Percentiles rank a stretch among this genome's conserved stretches.
Conservation (phyloP, 2,329 filamentous ascomycete genomes). For the Verticillium isaacii region DNA sequence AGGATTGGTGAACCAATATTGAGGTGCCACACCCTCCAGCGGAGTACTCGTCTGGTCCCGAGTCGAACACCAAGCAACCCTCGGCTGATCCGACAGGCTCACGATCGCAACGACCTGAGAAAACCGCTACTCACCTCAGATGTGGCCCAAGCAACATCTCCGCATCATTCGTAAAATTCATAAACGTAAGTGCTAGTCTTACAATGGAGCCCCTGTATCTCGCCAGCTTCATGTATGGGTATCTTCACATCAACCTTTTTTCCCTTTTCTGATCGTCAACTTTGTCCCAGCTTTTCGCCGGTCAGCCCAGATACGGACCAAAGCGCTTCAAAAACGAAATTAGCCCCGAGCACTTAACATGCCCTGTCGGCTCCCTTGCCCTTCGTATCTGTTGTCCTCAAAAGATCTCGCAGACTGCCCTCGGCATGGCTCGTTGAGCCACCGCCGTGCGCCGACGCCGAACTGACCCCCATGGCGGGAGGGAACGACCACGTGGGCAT, state of each 20-base stretch:
- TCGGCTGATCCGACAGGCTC: no score
- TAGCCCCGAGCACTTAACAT: not conserved
- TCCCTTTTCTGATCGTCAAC: not conserved
- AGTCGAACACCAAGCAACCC: no score
- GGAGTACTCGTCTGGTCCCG: no score
- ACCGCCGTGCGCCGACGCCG: constrained; percentile 14
- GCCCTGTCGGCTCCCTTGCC: constrained; percentile 25
- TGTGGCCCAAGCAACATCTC: not conserved
- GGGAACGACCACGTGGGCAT: constrained; percentile 35
- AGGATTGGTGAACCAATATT: no score
- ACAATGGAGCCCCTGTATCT: not conserved
- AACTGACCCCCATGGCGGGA: constrained; percentile 15
- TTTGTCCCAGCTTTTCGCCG: not conserved
- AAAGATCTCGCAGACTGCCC: constrained; percentile 48
- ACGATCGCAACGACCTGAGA: no score
- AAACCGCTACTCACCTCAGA: no score
- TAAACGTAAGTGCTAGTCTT: not conserved
- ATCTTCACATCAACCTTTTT: not conserved
- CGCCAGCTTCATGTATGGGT: not conserved
- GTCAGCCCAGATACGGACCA: not conserved
- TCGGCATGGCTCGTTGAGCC: constrained; percentile 44
- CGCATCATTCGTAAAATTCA: not conserved
- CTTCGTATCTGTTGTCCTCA: constrained; percentile 30
- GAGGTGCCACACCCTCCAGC: no score
- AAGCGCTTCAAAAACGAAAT: not conserved